Base-by-base conservation (phyloP, 495 filamentous ascomycete species). In the Aspergillus ellipticus region DNA sequence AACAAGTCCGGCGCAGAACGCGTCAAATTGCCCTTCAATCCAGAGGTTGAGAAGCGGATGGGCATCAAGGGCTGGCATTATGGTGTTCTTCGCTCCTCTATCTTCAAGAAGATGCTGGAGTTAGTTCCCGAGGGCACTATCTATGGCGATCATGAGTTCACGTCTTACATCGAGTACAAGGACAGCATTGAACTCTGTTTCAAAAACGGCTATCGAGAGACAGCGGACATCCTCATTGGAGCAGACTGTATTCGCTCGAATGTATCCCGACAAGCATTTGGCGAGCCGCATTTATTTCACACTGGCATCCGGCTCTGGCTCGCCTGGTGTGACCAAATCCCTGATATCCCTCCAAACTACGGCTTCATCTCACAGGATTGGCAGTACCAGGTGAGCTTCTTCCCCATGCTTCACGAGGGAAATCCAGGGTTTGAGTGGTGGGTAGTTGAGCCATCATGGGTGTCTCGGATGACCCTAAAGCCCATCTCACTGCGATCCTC, bases 21-120 rank as follows among this genome's bases (percentile, higher is more conserved):
- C 15, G 56, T 63, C 29, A 46, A 59, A 29, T 20, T 63, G 13
- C 60, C 54, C 16, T 63, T 63, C 50, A 63, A 63, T 16, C 3
- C 50, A 8, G 56, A 63, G 46, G 43, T 57, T 28, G 54, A 63
- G 15, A 20, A 26, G 33, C 43, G 37, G 0, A 63, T 63, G 56
- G 60, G 60, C 13, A 63, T 63, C 42, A 59, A 63, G 47, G 60
- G 60, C 9, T 63, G 60, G 56, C 60, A 63, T 13, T 63, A 63
- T 26, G 56, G 60, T 0, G 60, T 63, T 3, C 41, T 63, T 2
- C 60, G 60, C 13, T 63, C 56, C 7, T 59, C 60, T 0, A 51
- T 59, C 24, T 63, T 63, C 49, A 45, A 52, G 29, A 63, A 63
- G 33, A 59, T 63, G 45, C 37, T 59, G 6, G 50, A 59, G 4